Base-by-base conservation (phyloP, 1,139 yeast genomes). In the Suhomyces yuchorum region DNA sequence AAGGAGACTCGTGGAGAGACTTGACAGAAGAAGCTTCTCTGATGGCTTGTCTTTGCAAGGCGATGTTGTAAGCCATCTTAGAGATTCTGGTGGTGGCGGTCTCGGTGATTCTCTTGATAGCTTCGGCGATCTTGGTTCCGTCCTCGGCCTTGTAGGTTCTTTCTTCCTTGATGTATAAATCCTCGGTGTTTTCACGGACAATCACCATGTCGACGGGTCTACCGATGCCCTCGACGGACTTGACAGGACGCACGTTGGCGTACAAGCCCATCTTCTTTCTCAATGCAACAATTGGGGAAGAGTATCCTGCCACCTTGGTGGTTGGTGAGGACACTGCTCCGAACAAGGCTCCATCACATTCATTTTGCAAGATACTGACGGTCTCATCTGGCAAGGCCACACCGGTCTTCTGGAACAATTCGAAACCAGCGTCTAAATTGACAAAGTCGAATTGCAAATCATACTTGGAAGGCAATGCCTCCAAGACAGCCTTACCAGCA, bases 181-280 rank as follows among this genome's bases (percentile, higher is more conserved):
- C 99, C 74, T 93, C 99, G 51, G 99, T 93, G 77, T 93, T 93
- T 74, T 93, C 99, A 68, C 99, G 87, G 40, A 93, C 99, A 67
- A 93, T 93, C 42, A 95, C 96, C 88, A 93, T 85, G 68, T 93
- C 99, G 46, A 92, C 96, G 35, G 95, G 93, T 73, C 92, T 84
- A 49, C 84, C 84, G 48, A 82, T 78, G 45, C 93, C 93, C 44
- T 80, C 85, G 37, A 92, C 97, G 41, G 96, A 86, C 74, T 92
- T 92, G 56, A 93, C 98, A 6, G 99, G 99, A 70, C 99, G 87
- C 44, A 93, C 97, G 61, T 93, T 93, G 63, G 99, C 99, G 66
- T 88, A 93, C 50, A 93, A 78, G 8, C 97, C 97, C 73, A 93
- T 66, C 71, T 87, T 89, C 81, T 92, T 93, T 75, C 99, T 86